Evolutionary conservation across 2,329 filamentous ascomycete species (phyloP).

Genomic region (Epichloe sylvatica): DNA sequence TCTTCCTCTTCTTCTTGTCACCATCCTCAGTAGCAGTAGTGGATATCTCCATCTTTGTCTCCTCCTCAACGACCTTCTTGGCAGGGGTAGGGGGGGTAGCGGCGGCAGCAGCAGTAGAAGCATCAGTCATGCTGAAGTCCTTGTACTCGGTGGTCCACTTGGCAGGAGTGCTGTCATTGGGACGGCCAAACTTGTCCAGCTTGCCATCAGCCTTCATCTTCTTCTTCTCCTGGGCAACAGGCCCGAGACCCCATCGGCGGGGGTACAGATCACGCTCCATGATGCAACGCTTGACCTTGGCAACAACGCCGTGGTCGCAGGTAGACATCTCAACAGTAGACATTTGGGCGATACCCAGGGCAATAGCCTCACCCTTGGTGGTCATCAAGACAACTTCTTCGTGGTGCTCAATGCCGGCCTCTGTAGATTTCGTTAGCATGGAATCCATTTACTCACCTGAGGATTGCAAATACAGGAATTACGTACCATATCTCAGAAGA

Average conservation of each 20-base stretch:
- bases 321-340: conserved; percentile 92
- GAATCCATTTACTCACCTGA: neutral
- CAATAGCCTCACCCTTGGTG: conserved; percentile 97
- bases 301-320: conserved; percentile 93
- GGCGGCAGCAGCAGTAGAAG: conserved; percentile 28
- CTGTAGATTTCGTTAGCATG: conserved; percentile 28
- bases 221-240: conserved; percentile 93
- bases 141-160: conserved; percentile 91
- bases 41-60: conserved; percentile 22
- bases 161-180: conserved; percentile 84
- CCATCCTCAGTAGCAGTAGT: conserved; percentile 34
- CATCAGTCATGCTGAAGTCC: conserved; percentile 57
- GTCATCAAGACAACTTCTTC: conserved; percentile 98
- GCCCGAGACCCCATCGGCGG: conserved; percentile 88
- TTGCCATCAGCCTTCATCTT: conserved; percentile 98
- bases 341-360: conserved; percentile 93
- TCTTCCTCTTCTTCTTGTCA: conserved; percentile 59
- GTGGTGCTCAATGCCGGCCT: conserved; percentile 80
- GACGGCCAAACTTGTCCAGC: conserved; percentile 90
- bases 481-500: conserved; percentile 73
- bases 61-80: conserved; percentile 23
- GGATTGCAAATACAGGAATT: conserved; percentile 7
- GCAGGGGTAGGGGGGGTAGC: conserved; percentile 18
- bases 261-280: conserved; percentile 99
- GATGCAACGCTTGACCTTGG: conserved; percentile 98